A percentile compares a stretch with the other conserved stretches of the same genome.
These are phyloP conservation scores for Malus orientalis DNA, from an alignment of 306 rosid genomes.

Conservation along the genomic window DNA sequence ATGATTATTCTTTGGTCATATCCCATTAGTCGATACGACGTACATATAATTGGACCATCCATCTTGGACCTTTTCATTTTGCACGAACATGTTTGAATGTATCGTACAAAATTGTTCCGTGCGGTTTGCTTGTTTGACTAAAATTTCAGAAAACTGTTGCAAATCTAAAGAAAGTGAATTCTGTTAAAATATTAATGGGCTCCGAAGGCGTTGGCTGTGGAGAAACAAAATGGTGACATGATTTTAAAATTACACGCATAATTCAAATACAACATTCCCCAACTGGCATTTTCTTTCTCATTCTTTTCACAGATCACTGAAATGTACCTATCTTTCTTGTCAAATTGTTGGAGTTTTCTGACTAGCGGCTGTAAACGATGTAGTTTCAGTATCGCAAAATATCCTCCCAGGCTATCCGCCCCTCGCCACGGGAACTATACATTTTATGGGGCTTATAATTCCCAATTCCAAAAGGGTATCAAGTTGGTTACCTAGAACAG, in stretches of 20 bases:
- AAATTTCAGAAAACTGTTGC: neutral
- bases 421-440: slow-evolving; percentile 39
- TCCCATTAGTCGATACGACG: neutral
- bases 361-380: slow-evolving; percentile 13
- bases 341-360: neutral
- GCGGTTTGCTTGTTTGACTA: neutral
- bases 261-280: slow-evolving; percentile 20
- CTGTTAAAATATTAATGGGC: neutral
- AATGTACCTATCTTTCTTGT: slow-evolving; percentile 6
- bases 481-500: slow-evolving; percentile 2
- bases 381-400: slow-evolving; percentile 11
- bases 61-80: too few relatives aligned
- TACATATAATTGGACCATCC: neutral
- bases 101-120: neutral
- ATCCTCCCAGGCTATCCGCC: slow-evolving; percentile 17
- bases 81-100: neutral
- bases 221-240: neutral
- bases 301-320: neutral
- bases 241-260: neutral
- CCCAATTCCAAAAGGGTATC: slow-evolving; percentile 15
- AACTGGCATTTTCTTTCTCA: neutral
- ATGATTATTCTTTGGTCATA: neutral
- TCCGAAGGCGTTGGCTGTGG: neutral
- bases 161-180: neutral
- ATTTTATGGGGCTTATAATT: slow-evolving; percentile 17